A percentile compares a stretch with the other conserved stretches of the same genome.
phyloP scores from a whole-genome alignment of 1,284 basidiomycete genomes.

The Ceratobasidium theobromae region DNA sequence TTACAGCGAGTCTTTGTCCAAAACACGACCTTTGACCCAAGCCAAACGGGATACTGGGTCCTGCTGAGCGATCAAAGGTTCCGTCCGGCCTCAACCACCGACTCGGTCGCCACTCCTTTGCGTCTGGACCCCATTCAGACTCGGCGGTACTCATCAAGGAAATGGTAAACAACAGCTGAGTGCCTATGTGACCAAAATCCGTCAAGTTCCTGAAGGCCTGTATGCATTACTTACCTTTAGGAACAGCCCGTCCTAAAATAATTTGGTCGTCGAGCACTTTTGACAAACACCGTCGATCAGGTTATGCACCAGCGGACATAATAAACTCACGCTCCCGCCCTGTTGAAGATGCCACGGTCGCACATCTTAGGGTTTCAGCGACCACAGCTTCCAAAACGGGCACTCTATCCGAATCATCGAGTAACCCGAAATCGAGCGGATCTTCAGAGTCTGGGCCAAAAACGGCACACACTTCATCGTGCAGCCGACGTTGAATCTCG shows the following conservation, averaged over 20 bases:
- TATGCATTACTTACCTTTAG: not conserved
- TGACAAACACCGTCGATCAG: not conserved
- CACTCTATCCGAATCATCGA: not conserved
- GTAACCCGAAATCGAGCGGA: not conserved
- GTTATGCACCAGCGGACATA: not conserved
- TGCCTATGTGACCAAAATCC: not conserved
- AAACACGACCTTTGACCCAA: slow-evolving; percentile 21
- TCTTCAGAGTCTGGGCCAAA: slow-evolving; percentile 1
- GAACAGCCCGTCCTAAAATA: not conserved
- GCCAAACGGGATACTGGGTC: slow-evolving; percentile 16
- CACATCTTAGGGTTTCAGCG: slow-evolving; percentile 14
- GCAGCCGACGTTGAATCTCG: slow-evolving; percentile 10
- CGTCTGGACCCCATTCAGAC: slow-evolving; percentile 22
- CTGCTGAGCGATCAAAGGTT: slow-evolving; percentile 10
- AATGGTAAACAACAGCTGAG: slow-evolving; percentile 1
- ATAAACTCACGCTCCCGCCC: not conserved
- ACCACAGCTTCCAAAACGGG: slow-evolving; percentile 23
- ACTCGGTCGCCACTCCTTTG: slow-evolving; percentile 12
- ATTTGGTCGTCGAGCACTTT: not conserved
- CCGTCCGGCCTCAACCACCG: slow-evolving; percentile 13
- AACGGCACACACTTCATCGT: slow-evolving; percentile 8
- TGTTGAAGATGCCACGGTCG: not conserved
- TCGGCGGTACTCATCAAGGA: slow-evolving; percentile 3
- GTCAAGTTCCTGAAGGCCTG: not conserved
- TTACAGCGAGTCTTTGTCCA: slow-evolving; percentile 24